Evolutionary conservation across 352 stramenopile species (phyloP), one percentile per base, ranked within the genome.

Genomic region (Globisporangium cederbergense): DNA sequence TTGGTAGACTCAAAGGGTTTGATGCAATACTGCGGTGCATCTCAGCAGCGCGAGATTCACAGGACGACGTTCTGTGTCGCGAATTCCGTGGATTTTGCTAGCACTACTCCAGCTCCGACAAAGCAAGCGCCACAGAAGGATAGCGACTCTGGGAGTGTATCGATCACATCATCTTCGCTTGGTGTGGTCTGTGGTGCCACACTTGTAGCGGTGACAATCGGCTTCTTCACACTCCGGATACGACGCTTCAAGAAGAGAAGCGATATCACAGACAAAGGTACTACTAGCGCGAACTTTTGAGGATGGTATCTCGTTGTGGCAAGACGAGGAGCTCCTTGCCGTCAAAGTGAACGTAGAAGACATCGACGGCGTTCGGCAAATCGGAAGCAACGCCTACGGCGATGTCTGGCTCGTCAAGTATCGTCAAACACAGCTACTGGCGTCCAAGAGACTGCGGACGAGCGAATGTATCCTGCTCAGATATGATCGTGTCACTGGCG

Each of bases 271-370:
- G 40, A 4, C 3, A 14, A 16, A 14, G 11, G 40, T 13, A 45
- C 2, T 16, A 4, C 40, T 5, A n/a, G 4, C 40, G 11, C 5
- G 13, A n/a, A 4, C 18, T 58, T 58, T 45, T 0, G 43, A 34
- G 4, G 45, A 47, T 14, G 43, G 28, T 13, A 58, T 62, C 2
- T 47, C 49, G 11, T 13, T 54, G 11, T 54, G 49, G 25, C 22
- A 54, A 18, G 49, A 54, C 22, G 22, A 36, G 10, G 40, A 20
- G 36, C 25, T 84, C 38, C 45, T 81, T 9, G 73, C 76, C 0
- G 50, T 81, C 28, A 73, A 80, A 42, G 50, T 66, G 50, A 53
- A 46, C 40, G 51, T 51, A 16, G 52, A 60, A 3, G 51, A 66
- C 14, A 66, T 60, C 14, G 11, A 66, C 32, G 50, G 60, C 32